Evolutionary conservation across 2,329 filamentous ascomycete genomes (phyloP), one percentile per base, ranked within the genome.

Genomic region (Dactylellina cionopaga): DNA sequence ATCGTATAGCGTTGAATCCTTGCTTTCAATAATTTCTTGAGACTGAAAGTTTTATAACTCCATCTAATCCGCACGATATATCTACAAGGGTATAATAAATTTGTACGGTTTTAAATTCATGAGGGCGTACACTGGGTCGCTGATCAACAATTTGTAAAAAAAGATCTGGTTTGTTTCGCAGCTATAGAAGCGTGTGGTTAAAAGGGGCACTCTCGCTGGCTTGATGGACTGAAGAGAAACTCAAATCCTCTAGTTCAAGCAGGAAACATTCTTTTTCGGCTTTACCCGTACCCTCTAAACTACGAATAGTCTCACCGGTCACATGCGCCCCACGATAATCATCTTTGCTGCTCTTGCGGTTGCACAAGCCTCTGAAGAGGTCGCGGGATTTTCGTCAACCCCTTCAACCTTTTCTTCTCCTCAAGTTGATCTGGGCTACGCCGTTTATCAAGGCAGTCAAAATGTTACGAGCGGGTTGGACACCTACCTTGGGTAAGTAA

Each of bases 401-500:
- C 13, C 25, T 10, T 41, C 44, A 9, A 27, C 44, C n/a, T 35
- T 27, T 15, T 10, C 3, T 41, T 22, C 13, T 27, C 51, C 33
- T 41, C 51, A 55, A 29, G 33, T 55, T 37, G 51, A 55, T 31
- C 22, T 55, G 3, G 51, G 33, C 22, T 35, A 55, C 33, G 51
- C 33, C 2, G n/a, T 55, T 19, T 55, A 55, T 22, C 51, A 55
- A 55, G 51, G 51, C 6, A 37, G 5, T 25, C 49, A 31, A 39
- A 39, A 37, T 29, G 51, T 41, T 10, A 29, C 7, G 17, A 41
- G 29, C 19, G 51, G 51, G 22, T 17, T 55, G 9, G 51, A 55
- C n/a, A 27, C 19, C 51, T 55, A 55, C 35, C 51, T 55, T 55
- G 51, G 51, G 51, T 55, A 55, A 39, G 51, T 41, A 29, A 22